Percentiles rank a stretch among this genome's conserved stretches.
Conservation (phyloP, 179 eudicot genomes). For the Actinidia arguta region DNA sequence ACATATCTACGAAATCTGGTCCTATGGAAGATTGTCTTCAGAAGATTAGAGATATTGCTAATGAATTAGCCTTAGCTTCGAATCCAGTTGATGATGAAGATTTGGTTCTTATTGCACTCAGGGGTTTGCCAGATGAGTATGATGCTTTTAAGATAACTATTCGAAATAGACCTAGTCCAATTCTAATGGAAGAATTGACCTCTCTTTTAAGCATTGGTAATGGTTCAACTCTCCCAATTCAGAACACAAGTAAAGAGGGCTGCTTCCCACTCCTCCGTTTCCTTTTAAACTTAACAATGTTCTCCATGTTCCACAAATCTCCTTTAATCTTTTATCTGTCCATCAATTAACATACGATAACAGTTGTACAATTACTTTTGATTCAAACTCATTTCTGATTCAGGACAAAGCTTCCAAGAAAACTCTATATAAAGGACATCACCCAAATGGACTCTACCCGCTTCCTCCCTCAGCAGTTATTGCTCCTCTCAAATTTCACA, state of each 20-base stretch:
- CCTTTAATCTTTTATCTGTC: neutral
- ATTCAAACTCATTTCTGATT: neutral
- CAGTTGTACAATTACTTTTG: neutral
- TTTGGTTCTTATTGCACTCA: neutral
- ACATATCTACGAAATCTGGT: neutral
- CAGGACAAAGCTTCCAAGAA: neutral
- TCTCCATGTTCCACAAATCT: neutral
- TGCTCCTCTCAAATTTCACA: too few relatives aligned
- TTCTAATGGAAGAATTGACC: neutral
- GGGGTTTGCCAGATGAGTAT: neutral
- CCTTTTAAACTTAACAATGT: neutral
- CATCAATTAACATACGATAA: neutral
- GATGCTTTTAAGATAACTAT: neutral
- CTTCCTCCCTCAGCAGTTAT: too few relatives aligned
- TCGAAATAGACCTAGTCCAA: neutral
- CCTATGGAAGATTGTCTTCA: neutral
- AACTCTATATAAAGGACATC: neutral
- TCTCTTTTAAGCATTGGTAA: neutral
- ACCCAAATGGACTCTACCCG: neutral
- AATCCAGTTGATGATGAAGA: neutral
- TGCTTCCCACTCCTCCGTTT: neutral
- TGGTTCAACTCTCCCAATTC: neutral
- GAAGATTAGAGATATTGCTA: neutral
- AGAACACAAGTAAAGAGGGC: neutral
- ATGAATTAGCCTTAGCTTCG: neutral